Evolutionary conservation across 371 early-diverging fungal genomes (phyloP), one percentile per base, ranked within the genome.

Genomic region (Mucor circinelloides): DNA sequence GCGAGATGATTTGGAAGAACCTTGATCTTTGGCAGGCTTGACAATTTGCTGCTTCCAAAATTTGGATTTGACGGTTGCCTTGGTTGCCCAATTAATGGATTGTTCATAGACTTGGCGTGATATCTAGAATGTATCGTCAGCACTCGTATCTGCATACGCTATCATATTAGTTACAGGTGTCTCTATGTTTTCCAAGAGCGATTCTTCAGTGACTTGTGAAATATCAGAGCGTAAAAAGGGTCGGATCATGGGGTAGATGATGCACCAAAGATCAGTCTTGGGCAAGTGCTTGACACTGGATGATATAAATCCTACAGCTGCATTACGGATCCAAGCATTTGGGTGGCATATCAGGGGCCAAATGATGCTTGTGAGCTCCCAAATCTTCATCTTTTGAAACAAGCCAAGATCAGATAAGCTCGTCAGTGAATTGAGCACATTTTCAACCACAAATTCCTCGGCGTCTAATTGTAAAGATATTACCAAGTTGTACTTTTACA

Each of bases 401-500:
- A 96, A 75, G n/a, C 93, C 93, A 4, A 94, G 84, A 66, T 94
- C 93, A 8, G 90, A 87, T 57, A 97, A 82, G 50, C 92, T 91
- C 4, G 93, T 89, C 32, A 96, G 73, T 3, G 95, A 88, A 63
- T 87, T 88, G 6, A 97, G 74, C 6, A 95, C 97, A 60, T 91
- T 93, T 62, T 93, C 95, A 1, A 95, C 93, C 1, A 97, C 97
- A 76, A 92, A 93, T 61, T 94, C 95, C 64, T 96, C 94, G 10
- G 90, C 79, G 74, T 97, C 98, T 66, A 50, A 5, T 10, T 32
- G 17, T 0, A 28, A 7, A 48, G 6, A 12, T 50, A 23, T 64
- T 30, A 31, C 46, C 6, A 28, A 12, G 28, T 13, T 9, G 6
- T 42, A 27, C n/a, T 13, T 15, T 46, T 1, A n/a, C n/a, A 30